Evolutionary conservation across 805 yeast species (phyloP), one percentile per base, ranked within the genome.

Genomic region (Zygoascus ofunaensis): DNA sequence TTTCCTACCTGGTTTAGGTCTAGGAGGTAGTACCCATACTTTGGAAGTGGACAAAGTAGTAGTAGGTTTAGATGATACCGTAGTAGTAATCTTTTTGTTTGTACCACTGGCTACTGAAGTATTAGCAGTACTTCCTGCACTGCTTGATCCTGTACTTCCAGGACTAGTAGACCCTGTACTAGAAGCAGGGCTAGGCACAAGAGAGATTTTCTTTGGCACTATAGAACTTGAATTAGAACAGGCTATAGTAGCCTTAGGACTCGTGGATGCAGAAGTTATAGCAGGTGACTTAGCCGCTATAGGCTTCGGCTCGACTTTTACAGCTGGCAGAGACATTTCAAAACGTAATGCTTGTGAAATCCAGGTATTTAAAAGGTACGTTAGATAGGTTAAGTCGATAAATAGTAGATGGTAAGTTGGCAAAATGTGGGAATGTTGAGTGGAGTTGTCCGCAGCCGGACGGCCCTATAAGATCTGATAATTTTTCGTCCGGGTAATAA

Each of bases 1-100:
- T 60, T 78, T 78, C 22, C 74, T 54, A 24, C 73, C 72, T 12
- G 72, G 72, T 58, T 83, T 80, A 21, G 94, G 92, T 51, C 92
- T 69, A 8, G 94, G 94, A 2, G 94, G 94, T 24, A 83, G 65
- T 5, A 82, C 87, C 89, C 92, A 86, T 56, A 77, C 79, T 56
- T 81, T 81, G 42, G 87, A 80, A 1, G 90, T 80, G 8, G 50
- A 42, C 36, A 52, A 42, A n/a, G 33, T 34, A 7, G 35, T 14
- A 4, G 12, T 36, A 4, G 41, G 32, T 26, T 26, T 26, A 26
- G 30, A 26, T 7, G 30, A 7, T 8, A 26, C 12, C 7, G 12
- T 26, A 8, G 30, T 7, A 26, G 30, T 12, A 26, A 12, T 12
- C 7, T 26, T 26, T 7, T 26, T 26, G 12, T 12, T 12, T 26